Percentiles rank a stretch among this genome's conserved stretches.
These are phyloP conservation scores for Dactylella cylindrospora DNA, from an alignment of 2,329 filamentous ascomycete species.

Conservation along the genomic window DNA sequence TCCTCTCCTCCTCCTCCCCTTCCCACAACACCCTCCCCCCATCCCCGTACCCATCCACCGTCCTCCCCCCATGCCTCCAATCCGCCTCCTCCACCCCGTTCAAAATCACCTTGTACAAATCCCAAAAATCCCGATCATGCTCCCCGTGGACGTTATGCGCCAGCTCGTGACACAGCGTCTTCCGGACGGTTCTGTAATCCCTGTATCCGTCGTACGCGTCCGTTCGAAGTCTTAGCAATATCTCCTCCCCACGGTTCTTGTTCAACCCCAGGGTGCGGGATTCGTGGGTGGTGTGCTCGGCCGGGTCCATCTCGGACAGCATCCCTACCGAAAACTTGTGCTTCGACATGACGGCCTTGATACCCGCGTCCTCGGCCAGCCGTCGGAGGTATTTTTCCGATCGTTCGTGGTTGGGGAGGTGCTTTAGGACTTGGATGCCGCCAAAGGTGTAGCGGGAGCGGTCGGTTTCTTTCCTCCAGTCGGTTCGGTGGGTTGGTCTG, in stretches of 20 bases:
- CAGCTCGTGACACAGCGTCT: slow-evolving; percentile 91
- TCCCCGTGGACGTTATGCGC: slow-evolving; percentile 85
- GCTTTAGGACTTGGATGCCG: slow-evolving; percentile 70
- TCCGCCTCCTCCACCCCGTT: slow-evolving; percentile 78
- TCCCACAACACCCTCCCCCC: slow-evolving; percentile 57
- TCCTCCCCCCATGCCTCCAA: slow-evolving; percentile 71
- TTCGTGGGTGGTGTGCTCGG: slow-evolving; percentile 71
- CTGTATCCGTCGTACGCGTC: slow-evolving; percentile 92
- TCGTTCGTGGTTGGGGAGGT: slow-evolving; percentile 74
- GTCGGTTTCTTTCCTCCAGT: slow-evolving; percentile 57
- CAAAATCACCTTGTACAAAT: slow-evolving; percentile 75
- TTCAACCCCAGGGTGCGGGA: slow-evolving; percentile 74
- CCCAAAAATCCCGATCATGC: slow-evolving; percentile 88
- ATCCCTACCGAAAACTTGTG: slow-evolving; percentile 83
- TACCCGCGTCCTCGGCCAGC: slow-evolving; percentile 79
- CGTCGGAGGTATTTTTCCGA: slow-evolving; percentile 72
- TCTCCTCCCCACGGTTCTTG: slow-evolving; percentile 81
- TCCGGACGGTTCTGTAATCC: slow-evolving; percentile 86
- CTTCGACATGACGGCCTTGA: slow-evolving; percentile 77
- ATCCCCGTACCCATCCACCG: slow-evolving; percentile 62
- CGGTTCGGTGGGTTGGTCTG: slow-evolving; percentile 51
- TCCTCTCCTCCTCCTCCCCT: slow-evolving; percentile 52
- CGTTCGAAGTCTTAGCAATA: slow-evolving; percentile 86
- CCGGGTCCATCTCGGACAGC: slow-evolving; percentile 93
- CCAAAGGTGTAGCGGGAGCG: slow-evolving; percentile 77